Evolutionary conservation across 2,329 filamentous ascomycete species (phyloP), one percentile per base, ranked within the genome.

Genomic region (Alternaria angustiovoidea): DNA sequence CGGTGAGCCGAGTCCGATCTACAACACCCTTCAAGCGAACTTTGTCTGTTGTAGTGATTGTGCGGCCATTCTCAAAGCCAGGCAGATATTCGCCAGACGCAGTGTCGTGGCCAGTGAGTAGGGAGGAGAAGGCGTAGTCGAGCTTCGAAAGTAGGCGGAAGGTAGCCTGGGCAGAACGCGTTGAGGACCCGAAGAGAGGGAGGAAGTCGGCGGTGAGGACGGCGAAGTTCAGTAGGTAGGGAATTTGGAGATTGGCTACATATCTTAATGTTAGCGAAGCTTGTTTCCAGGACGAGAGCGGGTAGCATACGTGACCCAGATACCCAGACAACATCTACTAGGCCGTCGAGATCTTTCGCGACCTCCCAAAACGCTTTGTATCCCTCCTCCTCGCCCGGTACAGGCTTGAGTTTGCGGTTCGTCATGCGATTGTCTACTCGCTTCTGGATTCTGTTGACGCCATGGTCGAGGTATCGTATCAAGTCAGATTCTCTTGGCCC

Each of bases 241-340:
- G 92, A 12, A 94, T 87, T 79, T 97, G 93, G 8, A 97, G 81
- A 54, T 86, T 87, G 18, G 92, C 91, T 94, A 65, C 24, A 24
- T 14, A 28, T 42, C 24, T 16, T 18, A 11, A 38, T 14, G 26
- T 55, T 36, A 61, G 43, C 38, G 18, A 8, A 9, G 2, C 4
- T 3, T n/a, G 26, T 9, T 22, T 24, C 28, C 18, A 22, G 20
- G 11, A 26, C 36, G 7, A 36, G 11, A 28, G 18, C 16, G 7
- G 34, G 43, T 47, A 30, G 84, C 91, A 75, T 83, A 93, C 93
- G 93, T 22, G 94, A 97, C 9, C 91, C 92, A 30, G 89, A 92
- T 22, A 92, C 86, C 94, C 94, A 98, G 5, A 97, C 80, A 7
- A 96, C 86, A 76, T 96, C 90, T 16, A 96, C 80, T 12, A 97